A percentile compares a stretch with the other conserved stretches of the same genome.
Conservation (phyloP, 768 basidiomycete genomes). For the Cantharellus anzutake region DNA sequence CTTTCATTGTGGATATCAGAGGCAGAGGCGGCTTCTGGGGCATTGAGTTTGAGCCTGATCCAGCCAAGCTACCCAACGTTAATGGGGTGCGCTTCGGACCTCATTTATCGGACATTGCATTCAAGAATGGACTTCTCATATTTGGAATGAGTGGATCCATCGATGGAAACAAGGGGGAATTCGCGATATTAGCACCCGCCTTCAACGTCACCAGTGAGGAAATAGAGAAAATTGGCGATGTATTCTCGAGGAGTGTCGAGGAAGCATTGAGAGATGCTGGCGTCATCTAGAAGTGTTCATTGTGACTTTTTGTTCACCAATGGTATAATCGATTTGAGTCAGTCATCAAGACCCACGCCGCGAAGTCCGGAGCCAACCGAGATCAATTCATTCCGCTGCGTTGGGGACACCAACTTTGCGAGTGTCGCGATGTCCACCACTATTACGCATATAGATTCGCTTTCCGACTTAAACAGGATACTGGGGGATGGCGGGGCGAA, state of each 20-base stretch:
- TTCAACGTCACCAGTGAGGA: constrained; percentile 58
- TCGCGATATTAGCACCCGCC: constrained; percentile 58
- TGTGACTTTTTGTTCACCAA: no score
- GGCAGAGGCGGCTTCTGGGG: constrained; percentile 75
- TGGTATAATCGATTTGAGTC: no score
- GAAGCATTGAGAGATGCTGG: constrained; percentile 16
- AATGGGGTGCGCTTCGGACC: constrained; percentile 40
- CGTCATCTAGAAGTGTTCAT: no score
- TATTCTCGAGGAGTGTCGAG: constrained; percentile 48
- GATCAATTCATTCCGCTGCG: no score
- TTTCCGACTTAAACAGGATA: constrained; percentile 41
- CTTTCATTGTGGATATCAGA: constrained; percentile 60
- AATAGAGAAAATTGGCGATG: constrained; percentile 44
- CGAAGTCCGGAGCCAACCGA: no score
- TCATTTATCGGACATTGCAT: constrained; percentile 46
- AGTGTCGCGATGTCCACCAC: constrained; percentile 11
- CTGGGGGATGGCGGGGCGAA: constrained; percentile 41
- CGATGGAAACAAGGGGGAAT: constrained; percentile 56
- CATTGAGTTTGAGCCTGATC: constrained; percentile 58
- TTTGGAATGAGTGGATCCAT: constrained; percentile 63
- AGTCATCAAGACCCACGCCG: no score
- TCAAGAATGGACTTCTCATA: constrained; percentile 45
- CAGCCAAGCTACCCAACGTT: constrained; percentile 15
- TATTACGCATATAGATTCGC: constrained; percentile 41
- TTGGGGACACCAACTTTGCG: no score